phyloP scores from a whole-genome alignment of 2,329 filamentous ascomycete genomes.

The Penicillium digitatum region DNA sequence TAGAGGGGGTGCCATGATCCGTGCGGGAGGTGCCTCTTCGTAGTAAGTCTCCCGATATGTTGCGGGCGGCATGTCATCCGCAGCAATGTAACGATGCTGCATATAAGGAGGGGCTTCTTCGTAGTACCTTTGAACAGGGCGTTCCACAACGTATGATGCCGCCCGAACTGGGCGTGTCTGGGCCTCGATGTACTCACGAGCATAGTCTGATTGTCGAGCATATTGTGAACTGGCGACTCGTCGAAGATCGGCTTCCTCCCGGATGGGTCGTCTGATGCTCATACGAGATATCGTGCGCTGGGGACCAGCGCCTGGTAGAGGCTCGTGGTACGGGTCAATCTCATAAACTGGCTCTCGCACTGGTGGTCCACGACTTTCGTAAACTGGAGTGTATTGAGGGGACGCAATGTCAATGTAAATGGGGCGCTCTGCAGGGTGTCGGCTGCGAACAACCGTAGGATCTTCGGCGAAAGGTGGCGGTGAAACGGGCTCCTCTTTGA shows the following conservation, averaged over 20 bases:
- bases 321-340: constrained; percentile 33
- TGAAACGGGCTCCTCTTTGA: constrained; percentile 62
- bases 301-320: constrained; percentile 31
- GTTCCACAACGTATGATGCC: constrained; percentile 42
- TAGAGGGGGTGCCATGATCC: constrained; percentile 52
- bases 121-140: constrained; percentile 38
- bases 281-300: constrained; percentile 41
- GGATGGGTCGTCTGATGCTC: constrained; percentile 34
- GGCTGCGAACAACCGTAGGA: constrained; percentile 35
- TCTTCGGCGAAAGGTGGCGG: constrained; percentile 54
- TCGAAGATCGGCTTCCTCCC: constrained; percentile 46
- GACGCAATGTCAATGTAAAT: constrained; percentile 49
- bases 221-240: constrained; percentile 48
- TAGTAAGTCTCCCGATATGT: constrained; percentile 42
- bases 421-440: constrained; percentile 40
- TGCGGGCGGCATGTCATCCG: constrained; percentile 38
- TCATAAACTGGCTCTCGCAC: constrained; percentile 34
- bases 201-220: constrained; percentile 41
- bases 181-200: constrained; percentile 46
- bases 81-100: constrained; percentile 33
- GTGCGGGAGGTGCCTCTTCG: constrained; percentile 43
- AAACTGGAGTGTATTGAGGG: constrained; percentile 36
- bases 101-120: constrained; percentile 35
- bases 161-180: constrained; percentile 37
- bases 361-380: constrained; percentile 33